These are phyloP conservation scores for Fagopyrum esculentum DNA, from an alignment of 148 eudicot genomes.

Conservation along the genomic window DNA sequence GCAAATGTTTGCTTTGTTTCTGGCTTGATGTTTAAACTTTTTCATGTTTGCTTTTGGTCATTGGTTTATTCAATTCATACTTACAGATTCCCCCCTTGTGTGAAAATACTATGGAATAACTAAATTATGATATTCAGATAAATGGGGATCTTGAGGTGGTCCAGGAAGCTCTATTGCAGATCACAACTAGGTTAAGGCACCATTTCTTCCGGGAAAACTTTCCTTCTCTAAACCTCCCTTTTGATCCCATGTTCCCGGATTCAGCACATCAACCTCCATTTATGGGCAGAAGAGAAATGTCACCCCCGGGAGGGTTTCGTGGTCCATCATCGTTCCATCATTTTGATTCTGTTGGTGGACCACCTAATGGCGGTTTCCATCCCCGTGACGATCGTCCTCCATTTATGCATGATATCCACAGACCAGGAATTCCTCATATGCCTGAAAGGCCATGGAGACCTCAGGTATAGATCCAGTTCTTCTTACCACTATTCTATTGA, in stretches of 20 bases:
- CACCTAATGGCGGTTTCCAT: slow-evolving; percentile 60
- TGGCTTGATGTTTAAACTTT: not conserved
- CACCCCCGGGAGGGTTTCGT: slow-evolving; percentile 63
- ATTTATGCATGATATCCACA: slow-evolving; percentile 61
- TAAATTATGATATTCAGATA: slow-evolving; percentile 31
- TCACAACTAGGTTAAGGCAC: slow-evolving; percentile 61
- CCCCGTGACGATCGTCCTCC: slow-evolving; percentile 62
- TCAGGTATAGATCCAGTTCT: slow-evolving; percentile 40
- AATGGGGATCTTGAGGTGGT: slow-evolving; percentile 73
- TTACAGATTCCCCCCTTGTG: not conserved
- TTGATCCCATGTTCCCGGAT: slow-evolving; percentile 51
- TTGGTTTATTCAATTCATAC: not conserved
- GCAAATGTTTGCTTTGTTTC: not conserved
- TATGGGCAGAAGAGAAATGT: slow-evolving; percentile 57
- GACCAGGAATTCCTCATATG: slow-evolving; percentile 50
- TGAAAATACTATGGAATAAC: not conserved
- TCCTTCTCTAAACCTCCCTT: slow-evolving; percentile 44
- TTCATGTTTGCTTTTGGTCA: not conserved
- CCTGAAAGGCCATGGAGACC: slow-evolving; percentile 83
- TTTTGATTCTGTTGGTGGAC: slow-evolving; percentile 51
- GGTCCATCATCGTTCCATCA: slow-evolving; percentile 57
- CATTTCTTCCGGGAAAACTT: slow-evolving; percentile 84
- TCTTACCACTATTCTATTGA: slow-evolving; percentile 5
- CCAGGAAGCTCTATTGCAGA: slow-evolving; percentile 85
- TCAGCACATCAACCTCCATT: slow-evolving; percentile 47